Base-by-base conservation (phyloP, 2,329 filamentous ascomycete species). In the Ceratocystis smalleyi region DNA sequence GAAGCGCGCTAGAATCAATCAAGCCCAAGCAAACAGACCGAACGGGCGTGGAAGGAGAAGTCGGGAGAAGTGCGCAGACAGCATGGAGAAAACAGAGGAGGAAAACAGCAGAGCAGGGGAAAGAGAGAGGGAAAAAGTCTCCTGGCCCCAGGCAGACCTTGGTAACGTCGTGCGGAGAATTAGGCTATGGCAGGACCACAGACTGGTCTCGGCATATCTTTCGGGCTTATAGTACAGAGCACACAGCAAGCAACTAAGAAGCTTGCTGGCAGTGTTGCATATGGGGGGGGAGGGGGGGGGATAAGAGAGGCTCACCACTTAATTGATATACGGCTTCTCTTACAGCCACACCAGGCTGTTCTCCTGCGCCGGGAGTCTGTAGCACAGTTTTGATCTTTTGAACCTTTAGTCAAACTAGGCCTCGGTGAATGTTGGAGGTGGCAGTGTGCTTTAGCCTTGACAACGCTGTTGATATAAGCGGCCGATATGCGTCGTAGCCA, bases 191-290 rank as follows among this genome's bases (percentile, higher is more conserved):
- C 22, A 22, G 27, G 51, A 30, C 30, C 51, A 30, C 51, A 55
- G 27, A 30, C 24, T 55, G 51, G 51, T n/a, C 51, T 55, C 51
- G 51, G 51, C 51, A 55, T 55, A 32, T 55, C 51, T 55, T 55
- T 55, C 51, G 51, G 51, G 51, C 51, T 55, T 55, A 55, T 32
- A 30, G 51, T 55, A 30, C 51, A 55, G 24, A 5, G 27, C 51
- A 55, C 51, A 55, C 17, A 30, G 27, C 51, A 55, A 30, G 27
- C 12, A 27, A 22, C 45, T n/a, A 47, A 47, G n/a, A 40, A 40
- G 35, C 35, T 40, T 6, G 47, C 47, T 49, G 19, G 47, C 47
- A 10, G 47, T 10, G n/a, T 49, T 49, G 17, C 47, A 49, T 49
- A 24, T 49, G 35, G 35, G 15, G 35, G 35, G 35, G 15, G 12